Evolutionary conservation across 345 rosid genomes (phyloP).

Genomic region (Aquilaria malaccensis): DNA sequence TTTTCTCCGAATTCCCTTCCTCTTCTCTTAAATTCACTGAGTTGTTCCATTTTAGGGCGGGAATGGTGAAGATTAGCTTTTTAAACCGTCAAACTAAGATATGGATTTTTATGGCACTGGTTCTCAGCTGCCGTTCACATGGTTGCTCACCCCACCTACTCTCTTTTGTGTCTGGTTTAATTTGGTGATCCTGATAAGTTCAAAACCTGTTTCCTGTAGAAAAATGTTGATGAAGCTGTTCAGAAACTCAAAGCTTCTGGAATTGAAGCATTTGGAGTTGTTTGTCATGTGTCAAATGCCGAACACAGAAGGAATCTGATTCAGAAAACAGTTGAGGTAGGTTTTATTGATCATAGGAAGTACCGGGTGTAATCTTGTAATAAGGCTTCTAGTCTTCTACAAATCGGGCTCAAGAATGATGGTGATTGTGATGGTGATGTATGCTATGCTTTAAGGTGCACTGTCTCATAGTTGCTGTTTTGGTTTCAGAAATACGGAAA

Average conservation of each 20-base stretch:
- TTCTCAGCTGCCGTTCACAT: no score
- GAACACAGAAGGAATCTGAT: slow-evolving; percentile 66
- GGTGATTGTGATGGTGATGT: background rate
- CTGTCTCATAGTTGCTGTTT: background rate
- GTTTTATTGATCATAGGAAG: no score
- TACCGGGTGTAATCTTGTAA: no score
- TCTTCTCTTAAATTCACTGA: background rate
- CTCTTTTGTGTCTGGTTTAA: background rate
- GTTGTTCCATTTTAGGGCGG: no score
- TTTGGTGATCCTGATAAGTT: background rate
- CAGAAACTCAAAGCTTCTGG: slow-evolving; percentile 56
- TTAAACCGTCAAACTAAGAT: no score
- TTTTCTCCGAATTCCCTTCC: background rate
- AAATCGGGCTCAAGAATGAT: background rate
- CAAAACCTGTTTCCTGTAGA: slow-evolving; percentile 26
- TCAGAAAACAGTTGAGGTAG: slow-evolving; percentile 51
- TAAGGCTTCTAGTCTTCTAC: background rate
- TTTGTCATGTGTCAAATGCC: slow-evolving; percentile 70
- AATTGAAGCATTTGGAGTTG: slow-evolving; percentile 60
- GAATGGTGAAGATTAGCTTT: no score
- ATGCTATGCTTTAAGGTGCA: background rate
- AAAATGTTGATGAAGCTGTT: slow-evolving; percentile 71
- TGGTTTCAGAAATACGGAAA: slow-evolving; percentile 64
- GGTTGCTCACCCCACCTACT: no score
- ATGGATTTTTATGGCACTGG: no score